Base-by-base conservation (phyloP, 2,329 filamentous ascomycete genomes). In the Orbilia blumenaviensis region DNA sequence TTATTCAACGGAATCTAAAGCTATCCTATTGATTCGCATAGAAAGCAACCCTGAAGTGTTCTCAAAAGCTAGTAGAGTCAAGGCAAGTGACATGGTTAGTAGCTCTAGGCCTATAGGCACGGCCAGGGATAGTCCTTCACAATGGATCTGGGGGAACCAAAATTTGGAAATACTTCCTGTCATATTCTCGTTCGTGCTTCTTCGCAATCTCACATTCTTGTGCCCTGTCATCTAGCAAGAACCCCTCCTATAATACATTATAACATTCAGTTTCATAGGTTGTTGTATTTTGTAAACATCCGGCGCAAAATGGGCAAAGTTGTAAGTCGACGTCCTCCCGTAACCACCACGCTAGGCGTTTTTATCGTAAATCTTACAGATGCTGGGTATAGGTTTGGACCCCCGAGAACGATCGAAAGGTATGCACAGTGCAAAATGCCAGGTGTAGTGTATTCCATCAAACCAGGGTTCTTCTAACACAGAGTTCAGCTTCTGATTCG, bases 401-500 rank as follows among this genome's bases (percentile, higher is more conserved):
- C 21, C 71, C 78, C 1, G 80, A 80, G 52, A 80, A 79, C 34
- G 79, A 80, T 58, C 79, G 79, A 36, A 80, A 80, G 56, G 79
- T 80, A 66, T 16, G 48, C 14, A 56, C 3, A 16, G 21, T 25
- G 23, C 4, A 48, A 25, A 27, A 14, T 1, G 41, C 8, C 23
- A 14, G 5, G 6, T n/a, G 38, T 21, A 50, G 2, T 2, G 4
- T 18, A 23, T 34, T n/a, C n/a, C 4, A 18, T 42, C 21, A 21
- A 16, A 16, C 5, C 3, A n/a, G n/a, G 12, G 12, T 16, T 10
- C 12, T 27, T 23, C 44, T 68, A 23, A 66, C 38, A n/a, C 1
- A 9, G 10, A 2, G 3, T 32, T 36, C 27, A 80, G 78, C 75
- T 80, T 41, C 71, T 80, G 54, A 80, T 80, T 66, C 79, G 78